Base-by-base conservation (phyloP, 2,329 filamentous ascomycete species). In the Penicillium concentricum region DNA sequence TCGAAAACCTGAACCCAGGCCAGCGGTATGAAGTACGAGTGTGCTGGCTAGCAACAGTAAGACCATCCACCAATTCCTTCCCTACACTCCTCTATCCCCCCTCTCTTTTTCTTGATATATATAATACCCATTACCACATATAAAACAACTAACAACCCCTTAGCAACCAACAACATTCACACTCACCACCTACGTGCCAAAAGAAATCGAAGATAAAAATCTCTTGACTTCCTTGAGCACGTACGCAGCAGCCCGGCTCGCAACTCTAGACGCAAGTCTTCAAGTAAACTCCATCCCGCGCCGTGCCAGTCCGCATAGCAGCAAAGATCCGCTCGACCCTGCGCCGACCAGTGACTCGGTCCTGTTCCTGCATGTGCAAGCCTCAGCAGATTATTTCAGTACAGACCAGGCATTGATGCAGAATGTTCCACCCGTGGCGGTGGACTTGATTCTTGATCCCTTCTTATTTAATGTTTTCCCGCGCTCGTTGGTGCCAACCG, bases 31-130 rank as follows among this genome's bases (percentile, higher is more conserved):
- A 99, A 79, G 83, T 96, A 47, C 87, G 94, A 53, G 82, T 97
- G 58, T 97, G 93, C 77, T 99, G 93, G 92, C 82, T 91, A 58
- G 94, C 94, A 39, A 94, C 88, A 59, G 93, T 96, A 82, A 76
- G 89, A 39, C 5, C 16, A 26, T 6, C 13, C 18, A 13, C 4
- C n/a, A 34, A 26, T 24, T 20, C 39, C 5, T n/a, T 10, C 18
- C 2, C 38, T 7, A 15, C 16, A 26, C 38, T 15, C 20, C 8
- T 39, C 18, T 22, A 24, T 22, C 1, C 24, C 20, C 5, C 34
- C 5, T 32, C 6, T 52, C 16, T 18, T 1, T 18, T 3, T n/a
- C 44, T 6, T 48, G 43, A 15, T 46, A 57, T 22, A 30, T 55
- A n/a, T 51, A 41, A 30, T 45, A 4, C 9, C 50, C 5, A 34